Conservation (phyloP, 1,284 basidiomycete genomes). For the Rhodotorula sp. region DNA sequence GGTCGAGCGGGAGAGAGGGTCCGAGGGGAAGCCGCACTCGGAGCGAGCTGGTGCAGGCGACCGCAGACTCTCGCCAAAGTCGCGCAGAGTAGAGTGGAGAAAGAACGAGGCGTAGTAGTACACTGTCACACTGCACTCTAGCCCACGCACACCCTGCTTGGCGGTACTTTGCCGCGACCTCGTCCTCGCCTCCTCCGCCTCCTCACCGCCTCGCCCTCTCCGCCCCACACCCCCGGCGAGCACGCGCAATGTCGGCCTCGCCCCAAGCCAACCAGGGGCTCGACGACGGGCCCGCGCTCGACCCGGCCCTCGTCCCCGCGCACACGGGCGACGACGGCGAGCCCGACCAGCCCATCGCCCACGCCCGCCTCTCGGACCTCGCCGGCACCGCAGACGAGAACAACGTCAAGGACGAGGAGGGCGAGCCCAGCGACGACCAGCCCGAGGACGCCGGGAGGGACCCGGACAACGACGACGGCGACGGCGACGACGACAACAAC, state of each 20-base stretch:
- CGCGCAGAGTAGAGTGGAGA: too few relatives aligned
- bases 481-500: background rate
- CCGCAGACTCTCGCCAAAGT: too few relatives aligned
- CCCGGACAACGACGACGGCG: background rate
- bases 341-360: background rate
- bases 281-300: constrained; percentile 21
- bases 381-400: constrained; percentile 54
- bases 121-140: too few relatives aligned
- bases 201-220: background rate
- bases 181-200: too few relatives aligned
- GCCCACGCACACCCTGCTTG: too few relatives aligned
- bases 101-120: too few relatives aligned
- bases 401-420: constrained; percentile 59
- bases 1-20: too few relatives aligned
- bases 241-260: constrained; percentile 12
- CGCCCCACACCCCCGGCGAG: background rate
- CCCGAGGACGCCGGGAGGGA: constrained; percentile 40
- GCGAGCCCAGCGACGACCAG: constrained; percentile 44
- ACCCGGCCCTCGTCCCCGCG: constrained; percentile 5
- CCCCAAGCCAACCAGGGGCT: constrained; percentile 25
- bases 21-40: too few relatives aligned
- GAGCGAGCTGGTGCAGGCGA: too few relatives aligned
- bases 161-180: too few relatives aligned
- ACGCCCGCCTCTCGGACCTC: constrained; percentile 39
- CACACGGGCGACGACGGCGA: constrained; percentile 13